A percentile compares a stretch with the other conserved stretches of the same genome.
Evolutionary conservation across 2,329 filamentous ascomycete genomes (phyloP).

Genomic region (Coniella vitis): DNA sequence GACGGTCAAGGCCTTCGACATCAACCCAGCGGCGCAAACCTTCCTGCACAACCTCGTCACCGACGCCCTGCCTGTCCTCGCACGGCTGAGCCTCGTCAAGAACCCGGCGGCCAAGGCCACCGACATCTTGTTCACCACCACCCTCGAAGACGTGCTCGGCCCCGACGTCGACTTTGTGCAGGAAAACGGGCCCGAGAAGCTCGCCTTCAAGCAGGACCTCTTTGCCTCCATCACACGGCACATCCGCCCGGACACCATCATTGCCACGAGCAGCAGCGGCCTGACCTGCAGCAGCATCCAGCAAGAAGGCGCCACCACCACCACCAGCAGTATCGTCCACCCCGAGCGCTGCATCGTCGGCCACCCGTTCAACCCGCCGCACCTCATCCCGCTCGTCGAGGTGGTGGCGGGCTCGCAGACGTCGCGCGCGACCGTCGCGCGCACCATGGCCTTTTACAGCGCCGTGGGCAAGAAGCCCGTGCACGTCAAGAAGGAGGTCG

Average conservation of each 20-base stretch:
- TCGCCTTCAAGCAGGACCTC: conserved; percentile 32
- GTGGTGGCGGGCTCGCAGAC: conserved; percentile 33
- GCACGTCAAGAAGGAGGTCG: conserved; percentile 32
- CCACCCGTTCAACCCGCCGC: conserved; percentile 43
- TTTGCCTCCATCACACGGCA: conserved; percentile 27
- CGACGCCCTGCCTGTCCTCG: conserved; percentile 10
- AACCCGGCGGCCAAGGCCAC: conserved; percentile 13
- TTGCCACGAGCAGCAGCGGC: conserved; percentile 33
- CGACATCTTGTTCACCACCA: conserved; percentile 11
- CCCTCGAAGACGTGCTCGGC: conserved; percentile 5
- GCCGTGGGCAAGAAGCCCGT: conserved; percentile 33
- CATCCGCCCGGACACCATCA: conserved; percentile 26
- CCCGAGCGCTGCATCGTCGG: conserved; percentile 31
- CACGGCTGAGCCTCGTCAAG: conserved; percentile 11
- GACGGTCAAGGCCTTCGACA: conserved; percentile 33
- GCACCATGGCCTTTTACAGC: conserved; percentile 32
- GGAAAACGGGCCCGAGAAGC: conserved; percentile 33
- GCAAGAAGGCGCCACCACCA: conserved; percentile 19
- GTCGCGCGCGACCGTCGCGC: conserved; percentile 17
- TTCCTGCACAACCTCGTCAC: conserved; percentile 10
- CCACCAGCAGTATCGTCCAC: conserved; percentile 12
- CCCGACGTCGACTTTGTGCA: conserved; percentile 28
- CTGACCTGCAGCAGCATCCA: conserved; percentile 27
- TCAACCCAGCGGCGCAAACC: conserved; percentile 27
- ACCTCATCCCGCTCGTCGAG: conserved; percentile 40